A percentile compares a stretch with the other conserved stretches of the same genome.
These are phyloP conservation scores for Starmerella ratchasimensis DNA, from an alignment of 805 yeast species.

Conservation along the genomic window DNA sequence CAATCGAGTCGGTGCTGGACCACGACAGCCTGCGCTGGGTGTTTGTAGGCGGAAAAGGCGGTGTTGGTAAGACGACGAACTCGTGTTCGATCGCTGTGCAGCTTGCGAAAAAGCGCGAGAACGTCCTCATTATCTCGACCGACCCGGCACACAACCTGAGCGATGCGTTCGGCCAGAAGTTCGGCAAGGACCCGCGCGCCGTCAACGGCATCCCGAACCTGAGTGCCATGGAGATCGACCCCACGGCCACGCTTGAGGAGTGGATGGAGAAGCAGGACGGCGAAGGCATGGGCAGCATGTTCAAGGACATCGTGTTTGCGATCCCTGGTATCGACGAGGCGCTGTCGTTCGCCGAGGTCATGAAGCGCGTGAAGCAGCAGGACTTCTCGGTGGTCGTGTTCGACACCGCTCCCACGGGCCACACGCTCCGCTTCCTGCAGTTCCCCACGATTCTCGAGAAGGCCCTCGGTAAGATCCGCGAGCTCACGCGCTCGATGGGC, in stretches of 20 bases:
- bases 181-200: slow-evolving; percentile 88
- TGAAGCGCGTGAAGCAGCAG: slow-evolving; percentile 79
- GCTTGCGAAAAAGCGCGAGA: slow-evolving; percentile 71
- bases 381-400: slow-evolving; percentile 80
- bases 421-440: slow-evolving; percentile 86
- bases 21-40: slow-evolving; percentile 70
- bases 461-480: slow-evolving; percentile 73
- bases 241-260: slow-evolving; percentile 84
- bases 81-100: slow-evolving; percentile 93
- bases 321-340: slow-evolving; percentile 99
- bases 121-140: slow-evolving; percentile 80
- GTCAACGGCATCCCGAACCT: slow-evolving; percentile 81
- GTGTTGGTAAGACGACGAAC: slow-evolving; percentile 97
- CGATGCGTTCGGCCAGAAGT: slow-evolving; percentile 97
- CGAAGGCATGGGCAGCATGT: slow-evolving; percentile 44
- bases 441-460: slow-evolving; percentile 86
- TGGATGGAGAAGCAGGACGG: slow-evolving; percentile 36
- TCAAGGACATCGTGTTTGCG: slow-evolving; percentile 84
- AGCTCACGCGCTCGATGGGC: slow-evolving; percentile 73
- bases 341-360: slow-evolving; percentile 90
- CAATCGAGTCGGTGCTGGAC: slow-evolving; percentile 31
- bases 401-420: slow-evolving; percentile 99
- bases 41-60: slow-evolving; percentile 99
- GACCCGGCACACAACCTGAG: slow-evolving; percentile 98
- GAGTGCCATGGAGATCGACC: slow-evolving; percentile 98